Percentiles rank a stretch among this genome's conserved stretches.
Evolutionary conservation across 306 rosid genomes (phyloP).

Genomic region (Malus asiatica): DNA sequence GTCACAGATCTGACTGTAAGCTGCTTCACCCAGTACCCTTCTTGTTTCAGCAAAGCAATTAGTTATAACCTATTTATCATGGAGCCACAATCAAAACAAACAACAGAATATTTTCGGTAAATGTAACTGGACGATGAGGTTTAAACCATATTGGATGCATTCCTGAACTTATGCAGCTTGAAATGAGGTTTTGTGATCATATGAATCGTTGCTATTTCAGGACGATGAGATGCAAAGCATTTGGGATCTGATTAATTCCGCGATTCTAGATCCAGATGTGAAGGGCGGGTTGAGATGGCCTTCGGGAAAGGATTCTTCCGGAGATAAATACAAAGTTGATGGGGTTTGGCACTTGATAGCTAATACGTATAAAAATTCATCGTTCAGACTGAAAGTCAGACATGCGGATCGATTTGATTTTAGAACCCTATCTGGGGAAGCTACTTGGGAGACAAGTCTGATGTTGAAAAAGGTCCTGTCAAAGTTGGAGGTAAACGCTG

Average conservation of each 20-base stretch:
- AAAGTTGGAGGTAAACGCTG: conserved; percentile 19
- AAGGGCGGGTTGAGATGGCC: conserved; percentile 68
- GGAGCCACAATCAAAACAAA: neutral
- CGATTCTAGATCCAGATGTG: conserved; percentile 40
- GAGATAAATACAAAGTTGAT: conserved; percentile 32
- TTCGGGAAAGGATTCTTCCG: conserved; percentile 31
- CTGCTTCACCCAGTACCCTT: neutral
- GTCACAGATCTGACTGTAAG: conserved; percentile 30
- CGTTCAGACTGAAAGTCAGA: conserved; percentile 38
- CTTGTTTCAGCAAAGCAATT: neutral
- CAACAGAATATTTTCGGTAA: neutral
- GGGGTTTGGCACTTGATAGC: conserved; percentile 34
- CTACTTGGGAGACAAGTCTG: conserved; percentile 26
- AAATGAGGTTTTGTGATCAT: neutral
- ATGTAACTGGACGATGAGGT: neutral
- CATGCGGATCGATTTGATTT: conserved; percentile 42
- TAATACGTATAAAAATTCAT: conserved; percentile 19
- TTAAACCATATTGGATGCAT: neutral
- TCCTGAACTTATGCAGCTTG: neutral
- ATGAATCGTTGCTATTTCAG: conserved; percentile 17
- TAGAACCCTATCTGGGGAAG: conserved; percentile 27
- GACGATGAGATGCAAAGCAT: conserved; percentile 47
- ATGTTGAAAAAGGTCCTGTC: conserved; percentile 29
- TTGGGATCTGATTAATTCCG: conserved; percentile 31
- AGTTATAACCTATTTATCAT: neutral